These are phyloP conservation scores for Jamesozyma gamospora DNA, from an alignment of 805 yeast genomes.

Conservation along the genomic window DNA sequence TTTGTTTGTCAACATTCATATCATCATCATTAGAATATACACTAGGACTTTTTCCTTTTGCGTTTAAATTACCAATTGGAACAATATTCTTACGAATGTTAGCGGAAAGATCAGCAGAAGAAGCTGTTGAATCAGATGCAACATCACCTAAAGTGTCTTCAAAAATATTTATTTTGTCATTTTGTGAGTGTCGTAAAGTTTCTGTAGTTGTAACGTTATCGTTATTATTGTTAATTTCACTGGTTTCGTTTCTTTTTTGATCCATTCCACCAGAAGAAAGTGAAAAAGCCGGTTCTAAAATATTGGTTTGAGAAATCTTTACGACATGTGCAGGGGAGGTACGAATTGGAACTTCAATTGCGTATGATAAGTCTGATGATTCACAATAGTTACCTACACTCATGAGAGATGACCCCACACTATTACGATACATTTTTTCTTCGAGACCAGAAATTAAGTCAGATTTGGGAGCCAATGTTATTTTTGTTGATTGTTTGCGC, in stretches of 20 bases:
- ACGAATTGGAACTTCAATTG: slow-evolving; percentile 23
- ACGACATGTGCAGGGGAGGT: slow-evolving; percentile 25
- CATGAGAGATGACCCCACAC: not conserved
- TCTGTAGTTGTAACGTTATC: not conserved
- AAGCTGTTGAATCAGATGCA: slow-evolving; percentile 15
- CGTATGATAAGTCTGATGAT: slow-evolving; percentile 24
- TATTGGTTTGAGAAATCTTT: slow-evolving; percentile 14
- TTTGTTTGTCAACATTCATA: slow-evolving; percentile 1
- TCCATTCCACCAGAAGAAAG: not conserved
- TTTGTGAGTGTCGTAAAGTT: not conserved
- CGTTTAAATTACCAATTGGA: slow-evolving; percentile 26
- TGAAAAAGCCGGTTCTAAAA: slow-evolving; percentile 3
- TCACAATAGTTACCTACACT: slow-evolving; percentile 5
- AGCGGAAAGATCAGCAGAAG: slow-evolving; percentile 14
- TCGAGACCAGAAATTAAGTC: slow-evolving; percentile 1
- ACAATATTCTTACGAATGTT: slow-evolving; percentile 25
- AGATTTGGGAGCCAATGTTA: slow-evolving; percentile 1
- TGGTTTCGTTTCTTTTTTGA: not conserved
- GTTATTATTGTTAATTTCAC: not conserved
- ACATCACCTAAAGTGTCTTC: slow-evolving; percentile 24
- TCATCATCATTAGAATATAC: slow-evolving; percentile 14
- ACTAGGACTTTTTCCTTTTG: slow-evolving; percentile 26
- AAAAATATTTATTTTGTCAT: slow-evolving; percentile 16
- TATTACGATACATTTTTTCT: not conserved
- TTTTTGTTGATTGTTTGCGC: slow-evolving; percentile 12